Evolutionary conservation across 148 eudicot genomes (phyloP).

Genomic region (Pouteria glomerata): DNA sequence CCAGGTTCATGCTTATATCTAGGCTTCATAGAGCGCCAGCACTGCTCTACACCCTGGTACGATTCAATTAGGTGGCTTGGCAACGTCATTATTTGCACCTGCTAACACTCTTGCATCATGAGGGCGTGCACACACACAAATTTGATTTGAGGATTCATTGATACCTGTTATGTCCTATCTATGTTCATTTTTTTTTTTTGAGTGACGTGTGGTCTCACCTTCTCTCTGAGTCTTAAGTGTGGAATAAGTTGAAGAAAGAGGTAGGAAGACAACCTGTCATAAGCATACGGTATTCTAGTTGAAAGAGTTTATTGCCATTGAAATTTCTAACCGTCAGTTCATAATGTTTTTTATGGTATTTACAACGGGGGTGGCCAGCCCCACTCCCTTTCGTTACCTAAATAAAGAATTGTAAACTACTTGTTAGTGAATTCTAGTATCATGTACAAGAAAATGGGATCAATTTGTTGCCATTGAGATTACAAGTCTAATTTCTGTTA

Average conservation of each 20-base stretch:
- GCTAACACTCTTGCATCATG: no score
- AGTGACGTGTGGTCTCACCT: neutral
- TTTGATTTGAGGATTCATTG: neutral
- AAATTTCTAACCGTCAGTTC: neutral
- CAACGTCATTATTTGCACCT: neutral
- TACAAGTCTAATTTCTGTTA: neutral
- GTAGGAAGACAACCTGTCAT: no score
- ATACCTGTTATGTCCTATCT: neutral
- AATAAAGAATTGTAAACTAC: no score
- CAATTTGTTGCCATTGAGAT: neutral
- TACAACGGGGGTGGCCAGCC: no score
- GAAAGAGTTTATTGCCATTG: neutral
- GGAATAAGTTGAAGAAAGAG: neutral
- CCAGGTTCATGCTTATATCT: conserved; percentile 79
- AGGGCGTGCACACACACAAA: neutral
- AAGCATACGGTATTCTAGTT: no score
- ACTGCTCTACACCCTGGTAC: conserved; percentile 85
- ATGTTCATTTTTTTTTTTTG: neutral
- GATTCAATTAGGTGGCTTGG: conserved; percentile 9
- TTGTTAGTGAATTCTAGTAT: no score
- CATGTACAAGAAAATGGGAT: neutral
- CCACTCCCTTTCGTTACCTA: neutral
- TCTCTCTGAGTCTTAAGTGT: neutral
- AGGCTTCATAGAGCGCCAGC: conserved; percentile 67
- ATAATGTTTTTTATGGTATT: neutral